Evolutionary conservation across 163 green algal species (phyloP), one percentile per base, ranked within the genome.

Genomic region (Volvox carteri): DNA sequence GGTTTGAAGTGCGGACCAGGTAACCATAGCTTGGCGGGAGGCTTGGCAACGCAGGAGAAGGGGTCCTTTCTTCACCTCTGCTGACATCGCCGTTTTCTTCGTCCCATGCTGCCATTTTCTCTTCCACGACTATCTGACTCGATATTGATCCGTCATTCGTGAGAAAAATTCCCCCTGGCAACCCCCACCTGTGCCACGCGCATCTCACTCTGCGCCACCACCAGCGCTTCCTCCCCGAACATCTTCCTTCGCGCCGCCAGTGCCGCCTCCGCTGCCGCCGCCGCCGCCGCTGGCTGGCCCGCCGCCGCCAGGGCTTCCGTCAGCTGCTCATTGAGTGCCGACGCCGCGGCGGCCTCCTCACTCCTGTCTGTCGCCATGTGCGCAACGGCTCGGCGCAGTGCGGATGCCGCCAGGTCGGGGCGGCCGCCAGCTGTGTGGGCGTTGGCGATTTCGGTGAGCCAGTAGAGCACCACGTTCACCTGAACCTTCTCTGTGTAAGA

Each of bases 401-500:
- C 52, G 21, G 41, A 21, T n/a, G 73, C 84, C 21, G 84, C 84
- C 25, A 28, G 35, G 2, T 41, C 54, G 9, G 70, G 84, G 7
- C 39, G 21, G 52, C 84, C 84, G 41, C 77, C 72, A 2, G 50
- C 52, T 6, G 18, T 67, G 52, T 90, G 77, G 46, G 41, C 37
- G 48, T 60, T 35, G 4, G 50, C 65, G 39, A 92, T 39, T 48
- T 92, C 83, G 5, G 75, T 46, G 23, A 94, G 88, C 91, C 88
- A 92, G 35, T 83, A 41, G 54, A 94, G 39, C 8, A 92, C 68
- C 25, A 90, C 88, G 56, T 78, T 90, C 42, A 72, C 50, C 81
- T 94, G 88, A 52, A 92, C 78, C 44, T 65, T 92, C 81, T 92
- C 91, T 92, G 85, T 11, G 28, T 65, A n/a, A n/a, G n/a, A n/a